A percentile compares a stretch with the other conserved stretches of the same genome.
These are phyloP conservation scores for Dipteronia dyeriana DNA, from an alignment of 345 rosid species.

Conservation along the genomic window DNA sequence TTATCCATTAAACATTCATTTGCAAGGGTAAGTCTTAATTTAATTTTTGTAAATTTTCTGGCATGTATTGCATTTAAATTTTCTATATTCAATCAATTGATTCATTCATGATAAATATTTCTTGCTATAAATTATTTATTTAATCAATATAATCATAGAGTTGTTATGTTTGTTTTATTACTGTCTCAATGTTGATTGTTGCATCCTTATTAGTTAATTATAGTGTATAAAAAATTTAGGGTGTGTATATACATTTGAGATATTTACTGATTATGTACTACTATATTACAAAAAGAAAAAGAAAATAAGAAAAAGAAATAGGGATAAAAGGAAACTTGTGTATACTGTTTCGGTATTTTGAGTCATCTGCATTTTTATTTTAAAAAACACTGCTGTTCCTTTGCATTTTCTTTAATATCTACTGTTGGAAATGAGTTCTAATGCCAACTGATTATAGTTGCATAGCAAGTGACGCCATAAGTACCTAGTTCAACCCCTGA, in stretches of 20 bases:
- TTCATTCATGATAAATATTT: background rate
- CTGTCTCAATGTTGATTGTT: background rate
- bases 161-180: background rate
- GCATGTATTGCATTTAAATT: background rate
- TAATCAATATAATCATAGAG: background rate
- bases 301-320: background rate
- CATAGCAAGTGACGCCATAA: too few relatives aligned
- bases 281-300: background rate
- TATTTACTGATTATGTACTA: background rate
- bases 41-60: background rate
- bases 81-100: background rate
- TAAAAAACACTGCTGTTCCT: background rate
- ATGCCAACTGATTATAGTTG: too few relatives aligned
- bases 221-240: background rate
- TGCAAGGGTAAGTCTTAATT: constrained; percentile 59
- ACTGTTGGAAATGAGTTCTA: too few relatives aligned
- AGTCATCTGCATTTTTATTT: background rate
- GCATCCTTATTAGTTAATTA: background rate
- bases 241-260: background rate
- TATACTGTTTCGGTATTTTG: background rate
- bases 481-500: too few relatives aligned
- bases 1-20: constrained; percentile 82
- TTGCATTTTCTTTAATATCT: background rate
- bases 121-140: background rate
- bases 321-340: background rate